Evolutionary conservation across 768 basidiomycete genomes (phyloP), one percentile per base, ranked within the genome.

Genomic region (Boletus rubroflammeus): DNA sequence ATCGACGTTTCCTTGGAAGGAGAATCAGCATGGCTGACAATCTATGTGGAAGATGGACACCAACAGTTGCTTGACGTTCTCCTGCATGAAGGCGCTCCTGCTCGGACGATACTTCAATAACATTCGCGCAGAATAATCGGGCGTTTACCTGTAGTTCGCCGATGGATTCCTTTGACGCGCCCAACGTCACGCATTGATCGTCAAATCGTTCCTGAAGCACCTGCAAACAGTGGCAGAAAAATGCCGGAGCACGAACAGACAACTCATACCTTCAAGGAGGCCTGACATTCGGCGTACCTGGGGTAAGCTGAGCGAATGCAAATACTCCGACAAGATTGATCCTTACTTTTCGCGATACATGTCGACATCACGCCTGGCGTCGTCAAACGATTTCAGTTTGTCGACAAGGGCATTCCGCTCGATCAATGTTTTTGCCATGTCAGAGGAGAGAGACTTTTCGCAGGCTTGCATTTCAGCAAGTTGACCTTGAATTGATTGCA

Each of bases 171-270:
- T 81, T 82, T 7, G 80, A 76, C 23, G 84, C 66, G 25, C 76
- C 74, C 44, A 84, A 66, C 2, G 81, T 79, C 6, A 80, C 69
- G 1, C 75, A 65, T 57, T 85, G 83, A 15, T 82, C 77, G 13
- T 86, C 84, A 49, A 80, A 81, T 25, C 83, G 77, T 50, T 86
- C 83, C 61, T 85, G 79, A 15, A 84, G 70, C 35, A 75, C 66
- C 77, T 82, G 55, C 19, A 42, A 34, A 29, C 2, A 13, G 3
- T 55, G 39, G 29, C 9, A 52, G 52, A 29, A 19, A 49, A 19
- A 26, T n/a, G 1, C 31, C 10, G 19, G 6, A 14, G 19, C 8
- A 45, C 21, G 19, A n/a, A 39, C 13, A 41, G 10, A 17, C 17
- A 19, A 51, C 7, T 11, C 61, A 26, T 55, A 62, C 69, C 61